Conservation (phyloP, 768 basidiomycete genomes). For the Suillus hirtellus region DNA sequence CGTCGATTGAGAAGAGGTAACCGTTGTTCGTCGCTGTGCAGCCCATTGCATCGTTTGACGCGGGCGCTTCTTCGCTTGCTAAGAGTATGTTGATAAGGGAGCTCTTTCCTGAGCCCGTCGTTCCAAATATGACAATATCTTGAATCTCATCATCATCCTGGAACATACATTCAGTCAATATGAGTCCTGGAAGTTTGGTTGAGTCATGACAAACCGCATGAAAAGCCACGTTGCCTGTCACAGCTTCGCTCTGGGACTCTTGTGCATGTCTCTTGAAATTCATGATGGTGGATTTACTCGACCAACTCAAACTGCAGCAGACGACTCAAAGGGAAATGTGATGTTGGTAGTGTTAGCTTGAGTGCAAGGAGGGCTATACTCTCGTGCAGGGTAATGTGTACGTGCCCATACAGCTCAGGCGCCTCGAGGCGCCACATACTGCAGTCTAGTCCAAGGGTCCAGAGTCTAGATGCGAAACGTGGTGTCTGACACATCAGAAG, state of each 20-base stretch:
- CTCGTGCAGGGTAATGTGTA: neutral
- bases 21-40: slow-evolving; percentile 27
- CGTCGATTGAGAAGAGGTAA: slow-evolving; percentile 28
- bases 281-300: neutral
- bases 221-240: neutral
- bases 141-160: neutral
- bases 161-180: neutral
- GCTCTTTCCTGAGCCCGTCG: slow-evolving; percentile 1
- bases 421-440: neutral
- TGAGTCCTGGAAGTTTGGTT: neutral
- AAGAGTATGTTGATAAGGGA: slow-evolving; percentile 1
- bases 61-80: neutral
- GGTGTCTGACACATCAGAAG: too few relatives aligned
- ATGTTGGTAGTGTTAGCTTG: neutral
- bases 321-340: neutral
- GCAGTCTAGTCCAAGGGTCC: neutral
- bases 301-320: neutral
- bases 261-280: neutral
- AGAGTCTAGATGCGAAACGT: neutral
- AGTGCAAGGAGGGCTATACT: neutral
- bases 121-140: neutral
- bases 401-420: neutral
- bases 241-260: neutral
- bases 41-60: slow-evolving; percentile 27
- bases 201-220: neutral